A percentile compares a stretch with the other conserved stretches of the same genome.
These are phyloP conservation scores for Leishmania tarentolae DNA, from an alignment of 208 protist genomes.

Conservation along the genomic window DNA sequence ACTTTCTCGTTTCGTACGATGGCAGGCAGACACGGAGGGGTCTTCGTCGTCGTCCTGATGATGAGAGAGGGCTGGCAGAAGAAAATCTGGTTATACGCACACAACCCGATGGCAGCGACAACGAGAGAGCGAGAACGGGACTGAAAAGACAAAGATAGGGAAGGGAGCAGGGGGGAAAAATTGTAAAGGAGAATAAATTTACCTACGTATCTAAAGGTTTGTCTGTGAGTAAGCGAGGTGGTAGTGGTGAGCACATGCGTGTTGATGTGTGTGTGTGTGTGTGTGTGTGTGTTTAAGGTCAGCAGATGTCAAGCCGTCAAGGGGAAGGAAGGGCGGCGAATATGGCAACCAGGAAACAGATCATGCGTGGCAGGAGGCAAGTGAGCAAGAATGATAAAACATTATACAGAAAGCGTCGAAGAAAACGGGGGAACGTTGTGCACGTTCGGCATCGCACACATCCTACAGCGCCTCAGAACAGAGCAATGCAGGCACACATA, in stretches of 20 bases:
- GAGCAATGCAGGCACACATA: neutral
- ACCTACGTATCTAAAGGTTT: neutral
- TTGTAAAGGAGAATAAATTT: constrained; percentile 4
- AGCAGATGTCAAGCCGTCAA: neutral
- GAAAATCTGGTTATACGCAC: neutral
- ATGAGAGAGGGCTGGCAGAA: neutral
- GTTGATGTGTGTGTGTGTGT: constrained; percentile 2
- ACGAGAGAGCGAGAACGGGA: neutral
- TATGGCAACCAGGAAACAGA: neutral
- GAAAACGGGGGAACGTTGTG: neutral
- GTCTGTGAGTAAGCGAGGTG: neutral
- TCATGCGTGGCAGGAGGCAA: neutral
- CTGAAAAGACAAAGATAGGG: neutral
- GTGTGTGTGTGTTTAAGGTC: neutral
- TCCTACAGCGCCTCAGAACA: neutral
- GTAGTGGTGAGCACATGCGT: neutral
- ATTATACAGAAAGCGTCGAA: neutral
- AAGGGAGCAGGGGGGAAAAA: neutral
- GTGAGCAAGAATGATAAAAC: constrained; percentile 13
- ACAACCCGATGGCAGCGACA: neutral
- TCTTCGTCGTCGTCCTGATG: neutral
- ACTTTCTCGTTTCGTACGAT: neutral
- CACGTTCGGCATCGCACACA: neutral
- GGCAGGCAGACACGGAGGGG: neutral
- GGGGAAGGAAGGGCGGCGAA: neutral